Evolutionary conservation across 345 rosid species (phyloP).

Genomic region (Murraya paniculata): DNA sequence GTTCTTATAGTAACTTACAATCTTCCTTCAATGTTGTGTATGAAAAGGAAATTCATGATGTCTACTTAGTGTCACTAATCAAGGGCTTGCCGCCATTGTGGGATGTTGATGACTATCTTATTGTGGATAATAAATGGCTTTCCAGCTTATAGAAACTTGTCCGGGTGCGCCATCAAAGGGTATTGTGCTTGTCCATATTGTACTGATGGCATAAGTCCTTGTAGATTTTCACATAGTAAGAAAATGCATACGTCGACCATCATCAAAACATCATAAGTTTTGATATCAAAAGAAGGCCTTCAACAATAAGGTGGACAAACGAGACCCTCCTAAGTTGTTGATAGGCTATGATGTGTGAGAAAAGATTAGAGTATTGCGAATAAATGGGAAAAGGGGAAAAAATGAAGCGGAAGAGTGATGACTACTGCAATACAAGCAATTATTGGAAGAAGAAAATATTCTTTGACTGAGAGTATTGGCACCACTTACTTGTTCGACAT

Average conservation of each 20-base stretch:
- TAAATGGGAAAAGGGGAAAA: neutral
- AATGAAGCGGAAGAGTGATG: neutral
- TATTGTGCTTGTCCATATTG: too few relatives aligned
- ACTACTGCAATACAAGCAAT: too few relatives aligned
- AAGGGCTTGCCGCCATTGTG: too few relatives aligned
- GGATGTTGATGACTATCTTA: too few relatives aligned
- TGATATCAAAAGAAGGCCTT: neutral
- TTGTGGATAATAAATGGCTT: too few relatives aligned
- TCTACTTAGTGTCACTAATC: too few relatives aligned
- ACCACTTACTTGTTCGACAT: neutral
- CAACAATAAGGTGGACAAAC: neutral
- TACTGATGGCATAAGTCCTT: too few relatives aligned
- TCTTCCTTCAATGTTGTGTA: too few relatives aligned
- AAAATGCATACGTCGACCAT: neutral
- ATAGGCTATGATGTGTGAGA: too few relatives aligned
- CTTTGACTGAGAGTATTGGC: neutral
- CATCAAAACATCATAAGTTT: neutral
- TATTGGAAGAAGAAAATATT: neutral
- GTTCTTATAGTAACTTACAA: neutral
- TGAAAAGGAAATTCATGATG: neutral
- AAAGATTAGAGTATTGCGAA: neutral
- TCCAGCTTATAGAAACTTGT: neutral
- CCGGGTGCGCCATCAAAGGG: accelerated
- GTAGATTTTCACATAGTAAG: too few relatives aligned
- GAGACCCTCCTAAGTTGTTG: neutral